Base-by-base conservation (phyloP, 306 rosid genomes). In the Ceratonia siliqua region DNA sequence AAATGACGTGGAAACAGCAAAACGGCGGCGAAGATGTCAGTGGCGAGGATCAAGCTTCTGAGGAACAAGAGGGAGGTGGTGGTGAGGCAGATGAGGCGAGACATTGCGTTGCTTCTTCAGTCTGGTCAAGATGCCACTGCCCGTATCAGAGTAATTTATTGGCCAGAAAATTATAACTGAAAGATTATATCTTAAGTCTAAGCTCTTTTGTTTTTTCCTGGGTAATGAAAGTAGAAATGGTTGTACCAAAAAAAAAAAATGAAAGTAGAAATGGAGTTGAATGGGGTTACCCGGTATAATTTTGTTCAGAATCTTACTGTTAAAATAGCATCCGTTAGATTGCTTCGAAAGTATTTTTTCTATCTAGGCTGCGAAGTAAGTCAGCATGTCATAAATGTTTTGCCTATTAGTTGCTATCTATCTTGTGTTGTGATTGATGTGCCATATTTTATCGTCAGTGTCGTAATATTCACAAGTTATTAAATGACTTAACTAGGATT, bases 91-190 rank as follows among this genome's bases (percentile, higher is more conserved):
- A 95, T 95, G 98, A 85, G 99, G 82, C 92, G 98, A 5, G 99
- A 95, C 90, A 90, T 95, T 83, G 97, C 99, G 5, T 62, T 85
- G 67, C 98, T 95, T 41, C 92, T 95, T 20, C 93, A 90, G 79
- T 90, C 96, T 13, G 99, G 97, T 67, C 98, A 95, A 87, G 99
- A 92, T 57, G 93, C 93, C 87, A 95, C 98, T 2, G 99, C 99
- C 55, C 93, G 97, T 4, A 90, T 95, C 59, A 81, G 99, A 91
- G 99, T 95, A 88, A 39, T 74, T 62, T n/a, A 69, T 13, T 13
- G 17, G 6, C 39, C 33, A 50, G 4, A 32, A 17, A 20, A n/a
- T 13, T 21, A 32, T 30, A 59, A 33, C 6, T 59, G 2, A 33
- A 14, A 14, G 18, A 15, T 54, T 21, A 6, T 54, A 21, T 53